A percentile compares a stretch with the other conserved stretches of the same genome.
phyloP scores from a whole-genome alignment of 1,139 yeast genomes.

The Debaryomyces robertsiae region DNA sequence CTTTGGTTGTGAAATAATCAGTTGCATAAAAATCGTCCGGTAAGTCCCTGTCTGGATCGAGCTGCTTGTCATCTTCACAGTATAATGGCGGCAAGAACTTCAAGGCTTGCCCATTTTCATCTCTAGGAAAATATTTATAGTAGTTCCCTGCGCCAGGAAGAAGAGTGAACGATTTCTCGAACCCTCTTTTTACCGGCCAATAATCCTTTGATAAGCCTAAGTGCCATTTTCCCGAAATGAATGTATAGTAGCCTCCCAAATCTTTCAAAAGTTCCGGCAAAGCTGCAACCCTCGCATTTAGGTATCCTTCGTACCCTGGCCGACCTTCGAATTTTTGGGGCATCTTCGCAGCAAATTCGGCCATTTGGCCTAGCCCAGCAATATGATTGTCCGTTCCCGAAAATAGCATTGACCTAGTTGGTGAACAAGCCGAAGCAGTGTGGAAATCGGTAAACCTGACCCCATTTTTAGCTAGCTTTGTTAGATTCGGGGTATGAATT shows the following conservation, averaged over 20 bases:
- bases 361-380: conserved; percentile 65
- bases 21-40: conserved; percentile 55
- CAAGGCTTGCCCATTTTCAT: conserved; percentile 24
- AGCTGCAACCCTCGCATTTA: conserved; percentile 55
- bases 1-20: conserved; percentile 46
- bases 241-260: conserved; percentile 48
- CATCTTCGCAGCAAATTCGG: conserved; percentile 43
- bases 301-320: conserved; percentile 60
- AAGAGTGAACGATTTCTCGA: conserved; percentile 51
- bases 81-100: conserved; percentile 38
- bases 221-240: conserved; percentile 62
- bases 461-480: conserved; percentile 46
- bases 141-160: conserved; percentile 64
- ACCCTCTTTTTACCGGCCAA: conserved; percentile 56
- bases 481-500: conserved; percentile 56
- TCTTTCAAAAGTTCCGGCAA: conserved; percentile 55
- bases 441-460: conserved; percentile 58
- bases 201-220: conserved; percentile 51
- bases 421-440: conserved; percentile 67
- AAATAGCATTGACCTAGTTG: conserved; percentile 62
- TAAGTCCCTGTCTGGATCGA: conserved; percentile 36
- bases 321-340: conserved; percentile 45
- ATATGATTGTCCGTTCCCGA: conserved; percentile 65
- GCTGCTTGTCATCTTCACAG: conserved; percentile 35
- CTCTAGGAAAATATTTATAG: conserved; percentile 48